Conservation (phyloP, 495 filamentous ascomycete genomes). For the Xylaria telfairii region DNA sequence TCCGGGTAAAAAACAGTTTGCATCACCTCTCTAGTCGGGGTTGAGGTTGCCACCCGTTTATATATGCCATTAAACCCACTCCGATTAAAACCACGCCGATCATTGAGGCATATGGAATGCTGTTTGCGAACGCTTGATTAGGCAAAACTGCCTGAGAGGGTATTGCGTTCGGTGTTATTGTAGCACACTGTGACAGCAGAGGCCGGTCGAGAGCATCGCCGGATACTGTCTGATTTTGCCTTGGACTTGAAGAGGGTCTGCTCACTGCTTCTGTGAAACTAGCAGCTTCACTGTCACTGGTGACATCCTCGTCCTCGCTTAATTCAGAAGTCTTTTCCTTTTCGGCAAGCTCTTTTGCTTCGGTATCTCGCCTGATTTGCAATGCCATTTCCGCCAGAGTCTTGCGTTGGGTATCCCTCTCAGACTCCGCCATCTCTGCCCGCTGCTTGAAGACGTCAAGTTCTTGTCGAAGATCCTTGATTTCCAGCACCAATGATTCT, state of each 20-base stretch:
- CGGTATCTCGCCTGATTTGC: conserved; percentile 72
- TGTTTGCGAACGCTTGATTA: conserved; percentile 61
- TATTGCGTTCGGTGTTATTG: conserved; percentile 45
- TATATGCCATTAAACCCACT: conserved; percentile 89
- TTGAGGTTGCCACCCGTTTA: conserved; percentile 81
- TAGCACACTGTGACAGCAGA: conserved; percentile 47
- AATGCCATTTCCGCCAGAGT: conserved; percentile 89
- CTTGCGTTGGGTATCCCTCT: conserved; percentile 68
- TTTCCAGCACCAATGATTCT: conserved; percentile 80
- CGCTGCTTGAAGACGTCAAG: conserved; percentile 77
- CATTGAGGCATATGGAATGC: conserved; percentile 84
- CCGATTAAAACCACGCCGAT: conserved; percentile 88
- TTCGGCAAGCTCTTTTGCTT: conserved; percentile 63
- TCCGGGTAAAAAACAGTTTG: conserved; percentile 10
- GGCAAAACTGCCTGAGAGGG: conserved; percentile 34
- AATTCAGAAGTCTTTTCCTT: conserved; percentile 3
- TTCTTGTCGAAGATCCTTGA: conserved; percentile 80
- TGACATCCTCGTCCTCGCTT: conserved; percentile 21
- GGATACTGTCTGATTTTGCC: conserved; percentile 22
- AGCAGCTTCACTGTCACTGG: conserved; percentile 28
- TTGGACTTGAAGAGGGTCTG: conserved; percentile 33
- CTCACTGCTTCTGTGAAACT: conserved; percentile 28
- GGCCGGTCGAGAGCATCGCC: conserved; percentile 34
- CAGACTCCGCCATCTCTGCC: conserved; percentile 80
- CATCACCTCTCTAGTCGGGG: conserved; percentile 41